Conservation (phyloP, 2,329 filamentous ascomycete species). For the Cryphonectria parasitica region DNA sequence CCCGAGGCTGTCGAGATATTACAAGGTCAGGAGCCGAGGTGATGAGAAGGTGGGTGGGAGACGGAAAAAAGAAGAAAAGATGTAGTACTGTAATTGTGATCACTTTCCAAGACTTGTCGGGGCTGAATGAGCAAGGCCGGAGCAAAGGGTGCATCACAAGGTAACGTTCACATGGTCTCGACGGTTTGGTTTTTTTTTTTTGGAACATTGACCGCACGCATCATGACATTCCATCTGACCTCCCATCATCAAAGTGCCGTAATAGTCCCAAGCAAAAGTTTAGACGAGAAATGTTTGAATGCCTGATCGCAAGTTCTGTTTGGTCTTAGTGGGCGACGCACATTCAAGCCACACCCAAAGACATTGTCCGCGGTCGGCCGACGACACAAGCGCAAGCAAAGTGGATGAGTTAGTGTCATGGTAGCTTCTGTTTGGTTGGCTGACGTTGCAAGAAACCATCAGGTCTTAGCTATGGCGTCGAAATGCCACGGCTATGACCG, state of each 20-base stretch:
- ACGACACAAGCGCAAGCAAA: neutral
- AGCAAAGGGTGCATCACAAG: neutral
- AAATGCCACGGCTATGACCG: slow-evolving; percentile 12
- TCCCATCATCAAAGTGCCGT: neutral
- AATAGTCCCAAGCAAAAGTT: neutral
- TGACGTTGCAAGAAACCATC: neutral
- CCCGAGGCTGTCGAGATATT: neutral
- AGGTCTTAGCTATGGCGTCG: neutral
- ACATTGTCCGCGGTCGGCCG: neutral
- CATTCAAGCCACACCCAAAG: neutral
- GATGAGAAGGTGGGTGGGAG: neutral
- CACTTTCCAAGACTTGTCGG: neutral
- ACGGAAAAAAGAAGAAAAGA: neutral
- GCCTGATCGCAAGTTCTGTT: neutral
- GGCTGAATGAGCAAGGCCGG: neutral
- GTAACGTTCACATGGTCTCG: neutral
- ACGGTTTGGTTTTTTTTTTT: no score
- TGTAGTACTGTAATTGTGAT: neutral
- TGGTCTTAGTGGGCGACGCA: neutral
- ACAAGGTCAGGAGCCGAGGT: neutral
- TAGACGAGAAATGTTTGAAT: neutral
- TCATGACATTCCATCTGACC: neutral
- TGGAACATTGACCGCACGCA: neutral
- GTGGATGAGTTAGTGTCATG: neutral
- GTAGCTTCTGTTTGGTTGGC: neutral